Evolutionary conservation across 768 basidiomycete species (phyloP), one percentile per base, ranked within the genome.

Genomic region (Naematelia aurantialba): DNA sequence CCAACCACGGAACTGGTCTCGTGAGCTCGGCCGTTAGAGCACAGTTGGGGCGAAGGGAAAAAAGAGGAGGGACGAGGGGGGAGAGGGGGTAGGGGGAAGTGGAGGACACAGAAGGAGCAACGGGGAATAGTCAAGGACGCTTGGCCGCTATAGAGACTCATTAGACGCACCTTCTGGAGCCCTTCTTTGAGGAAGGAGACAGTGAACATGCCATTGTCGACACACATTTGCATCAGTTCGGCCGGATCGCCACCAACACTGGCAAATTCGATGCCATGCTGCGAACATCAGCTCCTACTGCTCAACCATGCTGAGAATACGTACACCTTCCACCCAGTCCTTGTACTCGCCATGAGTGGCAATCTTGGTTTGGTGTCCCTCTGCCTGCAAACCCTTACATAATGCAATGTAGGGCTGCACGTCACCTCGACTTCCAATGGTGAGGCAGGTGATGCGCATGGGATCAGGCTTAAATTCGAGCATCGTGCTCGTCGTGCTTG

Each of bases 351-450:
- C 88, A 67, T 99, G 94, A 8, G 91, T 93, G 2, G 96, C 94
- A 62, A 99, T 98, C 64, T 85, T 85, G 58, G 86, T 87, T 44
- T 79, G 83, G 77, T 99, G 94, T 0, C 94, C 94, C 75, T 75
- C 72, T 22, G 76, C 76, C 52, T 77, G 73, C n/a, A 77, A 55
- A 25, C 73, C 93, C 76, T 93, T 96, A 22, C 89, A 89, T 8
- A 99, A 81, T 1, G 96, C 87, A 67, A 99, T 98, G 73, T 98
- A 99, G 11, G 94, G 94, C 76, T 99, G 94, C 8, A 98, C 96
- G 74, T 99, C 94, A 52, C 94, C 94, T 52, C 94, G 83, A 21
- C 91, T 92, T 4, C 94, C 94, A 66, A 99, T 96, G 0, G 94
- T 97, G 62, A 98, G 78, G 79, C 94, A 91, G 0, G 96, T 97